Base-by-base conservation (phyloP, 352 stramenopile genomes). In the Phytophthora pisi region DNA sequence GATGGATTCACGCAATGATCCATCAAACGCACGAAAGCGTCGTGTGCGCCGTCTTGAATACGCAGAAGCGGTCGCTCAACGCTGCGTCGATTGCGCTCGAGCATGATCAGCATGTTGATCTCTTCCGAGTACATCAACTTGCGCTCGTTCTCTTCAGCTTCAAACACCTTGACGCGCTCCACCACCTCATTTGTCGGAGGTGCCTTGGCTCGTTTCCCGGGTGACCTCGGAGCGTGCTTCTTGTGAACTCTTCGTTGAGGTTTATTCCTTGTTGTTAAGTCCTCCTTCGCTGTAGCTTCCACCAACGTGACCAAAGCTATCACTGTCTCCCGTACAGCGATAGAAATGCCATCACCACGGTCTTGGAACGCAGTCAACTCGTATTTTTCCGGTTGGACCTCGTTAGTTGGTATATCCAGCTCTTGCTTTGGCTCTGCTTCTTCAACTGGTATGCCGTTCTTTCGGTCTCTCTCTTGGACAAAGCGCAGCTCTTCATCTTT, bases 1-100 rank as follows among this genome's bases (percentile, higher is more conserved):
- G 70, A 75, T 5, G 75, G 75, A 40, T 86, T 81, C 24, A 82
- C 77, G 28, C 84, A 88, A n/a, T 87, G 73, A 3, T 61, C 75
- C 13, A 92, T 57, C 5, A 89, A 68, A 0, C 77, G 76, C 10
- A 86, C 70, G 47, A 87, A 83, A 16, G 70, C 70, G 24, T 88
- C 79, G 31, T 82, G 62, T 2, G 80, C 77, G 28, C 66, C 18
- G 47, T 92, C 82, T 68, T 92, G 78, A 11, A 67, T 42, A 15
- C 78, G 75, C 1, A 92, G 61, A 6, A 80, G 36, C 7, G 77
- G 79, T 24, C 81, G 70, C 55, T 91, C 84, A 6, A 78, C 3
- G 0, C 34, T 40, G 1, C 84, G 71, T 23, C 72, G 68, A 63
- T 64, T 71, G 11, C 79, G 64, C 23, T 92, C 84, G 0, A 92